Percentiles rank a stretch among this genome's conserved stretches.
Evolutionary conservation across 208 protist species (phyloP).

Genomic region (Strigomonas culicis): DNA sequence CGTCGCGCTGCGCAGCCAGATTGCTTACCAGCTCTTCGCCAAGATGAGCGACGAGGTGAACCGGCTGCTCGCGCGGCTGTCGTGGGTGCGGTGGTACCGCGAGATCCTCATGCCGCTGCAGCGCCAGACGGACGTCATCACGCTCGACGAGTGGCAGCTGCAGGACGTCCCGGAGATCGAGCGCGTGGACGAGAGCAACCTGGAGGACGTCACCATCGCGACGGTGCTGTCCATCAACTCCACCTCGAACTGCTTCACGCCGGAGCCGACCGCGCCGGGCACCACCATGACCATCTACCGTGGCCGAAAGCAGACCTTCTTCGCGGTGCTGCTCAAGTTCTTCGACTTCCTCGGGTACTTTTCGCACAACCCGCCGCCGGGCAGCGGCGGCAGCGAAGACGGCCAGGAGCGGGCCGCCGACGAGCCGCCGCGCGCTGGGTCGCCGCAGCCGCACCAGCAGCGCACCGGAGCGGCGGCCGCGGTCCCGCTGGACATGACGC

Average conservation of each 20-base stretch:
- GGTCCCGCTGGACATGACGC: not conserved
- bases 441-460: not conserved
- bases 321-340: conserved; percentile 78
- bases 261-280: conserved; percentile 15
- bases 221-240: conserved; percentile 18
- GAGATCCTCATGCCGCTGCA: conserved; percentile 45
- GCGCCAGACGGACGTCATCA: conserved; percentile 41
- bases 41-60: conserved; percentile 41
- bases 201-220: not conserved
- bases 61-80: conserved; percentile 42
- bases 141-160: conserved; percentile 81
- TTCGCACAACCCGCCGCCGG: conserved; percentile 34
- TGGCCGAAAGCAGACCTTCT: conserved; percentile 64
- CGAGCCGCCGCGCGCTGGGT: not conserved
- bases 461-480: not conserved
- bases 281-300: conserved; percentile 25
- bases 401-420: not conserved
- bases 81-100: conserved; percentile 83
- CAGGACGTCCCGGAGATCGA: conserved; percentile 31
- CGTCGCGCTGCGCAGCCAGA: conserved; percentile 67
- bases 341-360: conserved; percentile 92
- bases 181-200: conserved; percentile 38
- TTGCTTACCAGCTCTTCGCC: conserved; percentile 60
- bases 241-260: no score
- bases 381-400: not conserved